A percentile compares a stretch with the other conserved stretches of the same genome.
phyloP scores from a whole-genome alignment of 2,329 filamentous ascomycete genomes.

The Colletotrichum orchidophilum region DNA sequence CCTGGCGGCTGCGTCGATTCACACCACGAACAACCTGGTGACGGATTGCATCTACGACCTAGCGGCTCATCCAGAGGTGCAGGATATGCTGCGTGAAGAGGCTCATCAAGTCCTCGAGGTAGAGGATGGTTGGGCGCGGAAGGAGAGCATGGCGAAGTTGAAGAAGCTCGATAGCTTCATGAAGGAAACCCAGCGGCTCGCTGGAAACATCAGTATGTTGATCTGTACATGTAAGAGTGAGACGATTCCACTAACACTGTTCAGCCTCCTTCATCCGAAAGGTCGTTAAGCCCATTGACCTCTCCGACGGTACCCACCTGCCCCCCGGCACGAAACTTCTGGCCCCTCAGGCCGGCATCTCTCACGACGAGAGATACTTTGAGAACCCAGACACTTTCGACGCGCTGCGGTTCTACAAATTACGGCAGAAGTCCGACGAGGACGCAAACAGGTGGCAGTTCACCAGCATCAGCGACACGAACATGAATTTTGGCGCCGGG shows the following conservation, averaged over 20 bases:
- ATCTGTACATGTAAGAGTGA: accelerated
- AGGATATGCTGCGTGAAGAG: conserved; percentile 59
- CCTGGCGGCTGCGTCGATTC: conserved; percentile 54
- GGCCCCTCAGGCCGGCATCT: conserved; percentile 52
- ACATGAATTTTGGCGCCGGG: conserved; percentile 58
- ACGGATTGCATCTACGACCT: conserved; percentile 62
- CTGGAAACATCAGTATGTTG: conserved; percentile 53
- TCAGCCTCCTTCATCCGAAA: conserved; percentile 56
- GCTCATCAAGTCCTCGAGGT: conserved; percentile 52
- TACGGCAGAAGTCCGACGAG: conserved; percentile 49
- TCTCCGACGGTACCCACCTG: conserved; percentile 55
- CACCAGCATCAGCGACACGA: conserved; percentile 51
- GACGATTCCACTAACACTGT: conserved; percentile 33
- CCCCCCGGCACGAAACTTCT: conserved; percentile 54
- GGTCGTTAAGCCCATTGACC: conserved; percentile 54
- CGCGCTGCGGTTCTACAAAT: conserved; percentile 58
- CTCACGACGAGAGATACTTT: conserved; percentile 51
- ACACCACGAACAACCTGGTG: conserved; percentile 55
- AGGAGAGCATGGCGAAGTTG: conserved; percentile 54
- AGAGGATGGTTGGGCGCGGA: conserved; percentile 52
- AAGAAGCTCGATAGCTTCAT: conserved; percentile 61
- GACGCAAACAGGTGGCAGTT: conserved; percentile 54
- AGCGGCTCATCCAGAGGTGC: conserved; percentile 55
- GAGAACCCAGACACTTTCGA: conserved; percentile 55
- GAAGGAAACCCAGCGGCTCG: conserved; percentile 52